Percentiles rank a stretch among this genome's conserved stretches.
Conservation (phyloP, 345 rosid genomes). For the Eucalyptus rudis region DNA sequence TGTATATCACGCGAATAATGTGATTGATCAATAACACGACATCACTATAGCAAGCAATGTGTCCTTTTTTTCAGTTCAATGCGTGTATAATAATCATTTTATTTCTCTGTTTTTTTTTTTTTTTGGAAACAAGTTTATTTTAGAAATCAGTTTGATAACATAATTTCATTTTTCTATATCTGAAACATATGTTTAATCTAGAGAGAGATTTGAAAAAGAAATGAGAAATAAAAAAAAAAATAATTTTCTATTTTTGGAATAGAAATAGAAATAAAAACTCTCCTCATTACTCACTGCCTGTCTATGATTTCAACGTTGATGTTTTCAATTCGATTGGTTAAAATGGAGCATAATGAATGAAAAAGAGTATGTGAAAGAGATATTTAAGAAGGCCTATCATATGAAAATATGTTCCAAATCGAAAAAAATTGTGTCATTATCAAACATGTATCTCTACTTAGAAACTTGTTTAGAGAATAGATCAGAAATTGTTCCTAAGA, state of each 20-base stretch:
- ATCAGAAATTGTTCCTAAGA: fast-evolving
- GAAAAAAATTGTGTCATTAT: too few species aligned
- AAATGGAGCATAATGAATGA: neutral
- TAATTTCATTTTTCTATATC: too few species aligned
- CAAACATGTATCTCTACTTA: fast-evolving
- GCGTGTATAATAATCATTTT: fast-evolving
- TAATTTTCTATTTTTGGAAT: too few species aligned
- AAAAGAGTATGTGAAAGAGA: neutral
- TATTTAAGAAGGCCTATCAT: neutral
- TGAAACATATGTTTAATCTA: fast-evolving
- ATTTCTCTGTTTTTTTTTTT: fast-evolving
- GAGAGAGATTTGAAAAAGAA: too few species aligned
- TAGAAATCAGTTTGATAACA: fast-evolving
- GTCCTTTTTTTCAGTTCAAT: fast-evolving
- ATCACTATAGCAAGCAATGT: neutral
- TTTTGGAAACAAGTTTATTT: fast-evolving
- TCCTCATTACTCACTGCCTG: fast-evolving
- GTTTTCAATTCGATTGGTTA: neutral
- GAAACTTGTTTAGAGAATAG: fast-evolving
- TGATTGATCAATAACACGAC: neutral
- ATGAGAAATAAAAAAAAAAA: neutral
- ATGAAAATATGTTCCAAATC: neutral
- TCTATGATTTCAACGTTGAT: fast-evolving
- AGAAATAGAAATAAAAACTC: too few species aligned
- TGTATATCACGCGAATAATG: neutral